A percentile compares a stretch with the other conserved stretches of the same genome.
Evolutionary conservation across 257 asterid genomes (phyloP).

Genomic region (Ophiorrhiza pumila): DNA sequence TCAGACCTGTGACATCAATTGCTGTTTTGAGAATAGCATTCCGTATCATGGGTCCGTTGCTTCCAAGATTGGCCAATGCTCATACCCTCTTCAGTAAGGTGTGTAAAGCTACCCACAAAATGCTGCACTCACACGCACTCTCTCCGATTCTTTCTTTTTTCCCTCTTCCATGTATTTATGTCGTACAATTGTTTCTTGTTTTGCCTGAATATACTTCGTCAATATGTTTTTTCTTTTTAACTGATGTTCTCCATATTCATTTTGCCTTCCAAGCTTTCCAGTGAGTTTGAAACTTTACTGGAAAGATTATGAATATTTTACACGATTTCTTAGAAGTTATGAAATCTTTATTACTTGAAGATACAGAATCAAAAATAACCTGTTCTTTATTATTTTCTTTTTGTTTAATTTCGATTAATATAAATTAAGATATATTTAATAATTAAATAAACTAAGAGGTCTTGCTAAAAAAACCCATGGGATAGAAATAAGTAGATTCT

Average conservation of each 20-base stretch:
- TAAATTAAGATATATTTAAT: too few species aligned
- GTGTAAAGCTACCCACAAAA: conserved; percentile 4
- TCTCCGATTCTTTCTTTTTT: background rate
- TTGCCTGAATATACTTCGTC: background rate
- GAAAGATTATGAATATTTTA: too few species aligned
- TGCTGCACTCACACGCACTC: background rate
- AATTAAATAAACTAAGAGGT: background rate
- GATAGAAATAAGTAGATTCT: background rate
- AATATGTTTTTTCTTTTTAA: too few species aligned
- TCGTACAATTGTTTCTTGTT: background rate
- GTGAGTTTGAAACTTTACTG: background rate
- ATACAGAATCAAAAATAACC: background rate
- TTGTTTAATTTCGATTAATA: too few species aligned
- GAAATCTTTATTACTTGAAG: background rate
- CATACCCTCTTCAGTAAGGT: conserved; percentile 89
- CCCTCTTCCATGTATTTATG: background rate
- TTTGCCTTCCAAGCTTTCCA: background rate
- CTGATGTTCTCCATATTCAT: background rate
- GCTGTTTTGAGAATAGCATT: conserved; percentile 91
- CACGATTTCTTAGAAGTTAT: background rate
- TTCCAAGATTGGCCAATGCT: conserved; percentile 88
- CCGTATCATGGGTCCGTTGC: conserved; percentile 95
- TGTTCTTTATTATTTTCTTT: background rate
- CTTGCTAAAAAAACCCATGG: background rate
- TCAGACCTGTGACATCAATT: conserved; percentile 87